phyloP scores from a whole-genome alignment of 345 rosid species.

The Ailanthus altissimus region DNA sequence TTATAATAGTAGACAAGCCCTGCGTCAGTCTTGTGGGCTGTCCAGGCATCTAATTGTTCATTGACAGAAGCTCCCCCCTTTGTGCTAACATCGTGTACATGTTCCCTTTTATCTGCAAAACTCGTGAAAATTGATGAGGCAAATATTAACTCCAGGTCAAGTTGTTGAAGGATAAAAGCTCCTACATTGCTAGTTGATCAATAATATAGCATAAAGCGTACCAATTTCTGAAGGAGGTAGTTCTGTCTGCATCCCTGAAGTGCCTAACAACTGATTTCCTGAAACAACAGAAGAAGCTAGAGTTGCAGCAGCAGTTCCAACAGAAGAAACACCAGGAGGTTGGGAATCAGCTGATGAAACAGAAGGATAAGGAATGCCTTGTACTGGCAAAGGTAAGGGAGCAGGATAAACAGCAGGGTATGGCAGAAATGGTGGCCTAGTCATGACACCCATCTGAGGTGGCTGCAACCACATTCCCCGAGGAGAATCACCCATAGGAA shows the following conservation, averaged over 20 bases:
- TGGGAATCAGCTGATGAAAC: conserved; percentile 56
- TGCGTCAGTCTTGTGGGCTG: conserved; percentile 84
- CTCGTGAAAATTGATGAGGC: conserved; percentile 33
- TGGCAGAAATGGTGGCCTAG: conserved; percentile 59
- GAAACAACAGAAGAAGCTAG: conserved; percentile 39
- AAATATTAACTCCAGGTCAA: conserved; percentile 36
- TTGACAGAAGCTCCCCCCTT: conserved; percentile 36
- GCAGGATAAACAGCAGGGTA: conserved; percentile 65
- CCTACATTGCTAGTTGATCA: conserved; percentile 59
- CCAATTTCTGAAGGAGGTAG: conserved; percentile 70
- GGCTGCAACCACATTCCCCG: conserved; percentile 83
- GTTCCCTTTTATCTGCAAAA: conserved; percentile 61
- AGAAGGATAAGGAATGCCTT: conserved; percentile 43
- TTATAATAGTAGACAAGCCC: conserved; percentile 88
- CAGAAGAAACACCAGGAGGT: conserved; percentile 56
- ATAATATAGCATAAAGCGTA: conserved; percentile 78
- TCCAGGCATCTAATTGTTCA: conserved; percentile 73
- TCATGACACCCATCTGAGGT: conserved; percentile 60
- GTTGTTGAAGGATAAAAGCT: conserved; percentile 50
- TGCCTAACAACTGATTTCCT: conserved; percentile 43
- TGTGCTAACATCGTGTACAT: conserved; percentile 37
- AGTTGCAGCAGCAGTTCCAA: conserved; percentile 44
- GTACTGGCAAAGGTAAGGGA: conserved; percentile 52
- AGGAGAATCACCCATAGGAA: conserved; percentile 58
- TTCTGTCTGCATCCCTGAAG: conserved; percentile 48